phyloP scores from a whole-genome alignment of 208 protist genomes.

The Leptomonas seymouri region DNA sequence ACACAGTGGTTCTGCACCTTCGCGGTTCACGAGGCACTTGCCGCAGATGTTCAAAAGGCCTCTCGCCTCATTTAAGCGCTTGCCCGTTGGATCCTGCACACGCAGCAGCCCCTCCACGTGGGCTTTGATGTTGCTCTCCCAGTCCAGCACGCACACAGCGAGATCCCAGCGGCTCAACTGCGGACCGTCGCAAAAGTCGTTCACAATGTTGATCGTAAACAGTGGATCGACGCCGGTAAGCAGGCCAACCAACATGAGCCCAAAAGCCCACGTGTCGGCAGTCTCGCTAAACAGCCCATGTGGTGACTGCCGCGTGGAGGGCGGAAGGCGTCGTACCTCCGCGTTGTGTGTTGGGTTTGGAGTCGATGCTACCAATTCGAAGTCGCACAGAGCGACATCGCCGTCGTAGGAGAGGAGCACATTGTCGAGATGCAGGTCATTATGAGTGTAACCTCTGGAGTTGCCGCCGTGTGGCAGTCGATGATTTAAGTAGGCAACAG shows the following conservation, averaged over 20 bases:
- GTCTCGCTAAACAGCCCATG: constrained; percentile 58
- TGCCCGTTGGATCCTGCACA: constrained; percentile 28
- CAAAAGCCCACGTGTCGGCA: constrained; percentile 76
- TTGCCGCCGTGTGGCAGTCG: constrained; percentile 49
- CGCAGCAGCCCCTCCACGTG: constrained; percentile 56
- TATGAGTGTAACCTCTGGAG: constrained; percentile 75
- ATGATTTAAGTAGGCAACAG: constrained; percentile 57
- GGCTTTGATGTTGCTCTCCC: constrained; percentile 67
- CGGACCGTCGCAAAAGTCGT: constrained; percentile 82
- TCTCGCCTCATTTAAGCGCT: constrained; percentile 26
- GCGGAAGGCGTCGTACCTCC: constrained; percentile 43
- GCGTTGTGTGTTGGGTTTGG: constrained; percentile 15
- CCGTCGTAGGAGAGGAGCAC: constrained; percentile 57
- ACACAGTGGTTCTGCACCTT: constrained; percentile 25
- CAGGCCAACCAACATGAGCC: constrained; percentile 58
- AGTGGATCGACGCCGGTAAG: constrained; percentile 85
- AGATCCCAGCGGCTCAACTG: constrained; percentile 47
- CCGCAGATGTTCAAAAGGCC: constrained; percentile 54
- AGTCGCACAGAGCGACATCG: constrained; percentile 78
- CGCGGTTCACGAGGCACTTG: constrained; percentile 67
- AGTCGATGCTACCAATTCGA: constrained; percentile 74
- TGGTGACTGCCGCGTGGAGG: constrained; percentile 65
- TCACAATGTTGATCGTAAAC: constrained; percentile 56
- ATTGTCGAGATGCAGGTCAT: constrained; percentile 87
- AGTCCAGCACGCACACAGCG: constrained; percentile 56